Percentiles rank a stretch among this genome's conserved stretches.
These are phyloP conservation scores for Solanum dulcamara DNA, from an alignment of 257 asterid genomes.

Conservation along the genomic window DNA sequence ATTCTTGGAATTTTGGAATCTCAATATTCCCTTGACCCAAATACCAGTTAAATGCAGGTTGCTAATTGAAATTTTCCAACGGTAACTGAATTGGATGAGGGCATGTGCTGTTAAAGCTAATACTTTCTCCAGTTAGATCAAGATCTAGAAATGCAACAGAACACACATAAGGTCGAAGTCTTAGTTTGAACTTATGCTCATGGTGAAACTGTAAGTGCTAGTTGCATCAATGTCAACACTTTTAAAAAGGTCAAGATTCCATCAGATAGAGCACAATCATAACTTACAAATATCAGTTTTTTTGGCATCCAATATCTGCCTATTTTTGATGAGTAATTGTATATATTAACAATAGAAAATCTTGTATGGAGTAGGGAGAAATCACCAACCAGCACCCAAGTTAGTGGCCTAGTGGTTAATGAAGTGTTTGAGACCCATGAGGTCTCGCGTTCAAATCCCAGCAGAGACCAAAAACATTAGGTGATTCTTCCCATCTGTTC, in stretches of 20 bases:
- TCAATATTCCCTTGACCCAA: background rate
- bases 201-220: background rate
- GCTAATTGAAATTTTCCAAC: background rate
- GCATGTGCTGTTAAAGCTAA: background rate
- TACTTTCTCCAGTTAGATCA: background rate
- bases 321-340: background rate
- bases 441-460: no score
- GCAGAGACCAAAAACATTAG: no score
- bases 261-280: background rate
- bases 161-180: background rate
- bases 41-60: background rate
- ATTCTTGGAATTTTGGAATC: background rate
- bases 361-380: background rate
- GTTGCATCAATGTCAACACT: background rate
- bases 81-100: background rate
- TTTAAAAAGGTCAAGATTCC: background rate
- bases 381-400: background rate
- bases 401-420: no score
- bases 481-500: no score
- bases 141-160: background rate
- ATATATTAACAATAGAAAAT: background rate
- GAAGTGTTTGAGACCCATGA: no score
- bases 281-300: background rate
- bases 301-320: background rate
- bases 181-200: background rate